Evolutionary conservation across 2,329 filamentous ascomycete species (phyloP), one percentile per base, ranked within the genome.

Genomic region (Aureobasidium zeae): DNA sequence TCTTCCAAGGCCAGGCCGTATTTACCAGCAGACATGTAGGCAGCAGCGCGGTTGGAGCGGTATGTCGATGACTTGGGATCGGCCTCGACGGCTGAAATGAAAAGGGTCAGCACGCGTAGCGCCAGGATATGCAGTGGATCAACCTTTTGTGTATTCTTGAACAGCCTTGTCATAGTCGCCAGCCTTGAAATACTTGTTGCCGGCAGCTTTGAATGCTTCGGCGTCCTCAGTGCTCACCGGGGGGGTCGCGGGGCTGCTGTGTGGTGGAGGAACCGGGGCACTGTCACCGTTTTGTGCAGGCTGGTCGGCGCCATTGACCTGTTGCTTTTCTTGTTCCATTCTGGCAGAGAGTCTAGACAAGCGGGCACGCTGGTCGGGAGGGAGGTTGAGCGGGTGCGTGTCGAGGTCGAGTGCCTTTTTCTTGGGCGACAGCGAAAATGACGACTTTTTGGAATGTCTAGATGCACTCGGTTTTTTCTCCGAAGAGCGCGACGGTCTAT

Each of bases 171-270:
- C 68, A 63, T 89, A 98, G 58, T 95, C 85, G 61, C 83, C 86
- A 51, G 88, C 85, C 70, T 95, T 96, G 76, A 95, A 98, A 59
- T 86, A 89, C 58, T 91, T 91, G 69, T 98, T 98, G 47, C 91
- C 91, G 2, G 85, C 78, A 55, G 84, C 77, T 72, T 98, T 98
- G 75, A 82, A 94, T 10, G 79, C 73, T 67, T 98, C 91, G 19
- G 89, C 86, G 59, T 95, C 86, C 30, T 67, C 64, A 55, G 63
- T 50, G 51, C 50, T 52, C 25, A 68, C 63, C 36, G 67, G 66
- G 13, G 71, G 66, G 55, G 65, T 73, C 31, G 70, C 65, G 9
- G 65, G 65, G 52, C 63, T 69, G 55, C 76, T 73, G 65, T 88
- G 83, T 47, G 82, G 83, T 39, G 83, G 83, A 42, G 83, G 83